A percentile compares a stretch with the other conserved stretches of the same genome.
Conservation (phyloP, 2,329 filamentous ascomycete species). For the Verticillium albo-atrum region DNA sequence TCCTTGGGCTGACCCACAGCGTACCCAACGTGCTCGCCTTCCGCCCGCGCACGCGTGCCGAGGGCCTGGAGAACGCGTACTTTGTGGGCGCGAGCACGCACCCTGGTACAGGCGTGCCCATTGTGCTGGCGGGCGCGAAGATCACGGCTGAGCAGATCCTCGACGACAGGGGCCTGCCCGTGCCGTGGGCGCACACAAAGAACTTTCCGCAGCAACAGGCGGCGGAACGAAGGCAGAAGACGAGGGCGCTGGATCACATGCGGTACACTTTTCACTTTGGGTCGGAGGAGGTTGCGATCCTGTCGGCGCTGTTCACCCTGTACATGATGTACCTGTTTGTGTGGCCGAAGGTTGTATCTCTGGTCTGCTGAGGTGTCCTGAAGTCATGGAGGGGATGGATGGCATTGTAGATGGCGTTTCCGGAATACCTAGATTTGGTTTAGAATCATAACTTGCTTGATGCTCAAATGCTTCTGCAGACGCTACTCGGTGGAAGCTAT, state of each 20-base stretch:
- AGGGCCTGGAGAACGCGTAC: conserved; percentile 49
- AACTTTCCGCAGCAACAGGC: not conserved
- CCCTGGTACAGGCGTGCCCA: conserved; percentile 72
- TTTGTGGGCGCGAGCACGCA: conserved; percentile 75
- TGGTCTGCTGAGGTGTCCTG: too few relatives aligned
- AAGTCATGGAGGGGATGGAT: not conserved
- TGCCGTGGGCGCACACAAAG: conserved; percentile 20
- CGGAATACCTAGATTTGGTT: not conserved
- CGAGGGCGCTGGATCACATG: conserved; percentile 7
- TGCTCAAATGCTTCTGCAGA: too few relatives aligned
- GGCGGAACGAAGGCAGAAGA: conserved; percentile 1
- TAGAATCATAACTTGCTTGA: not conserved
- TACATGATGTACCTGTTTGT: not conserved
- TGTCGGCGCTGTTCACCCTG: not conserved
- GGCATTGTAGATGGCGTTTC: not conserved
- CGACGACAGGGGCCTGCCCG: conserved; percentile 21
- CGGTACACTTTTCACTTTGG: conserved; percentile 10
- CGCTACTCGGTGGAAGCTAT: too few relatives aligned
- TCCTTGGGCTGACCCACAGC: conserved; percentile 65
- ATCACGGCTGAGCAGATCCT: conserved; percentile 45
- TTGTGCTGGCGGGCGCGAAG: conserved; percentile 65
- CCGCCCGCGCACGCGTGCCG: conserved; percentile 53
- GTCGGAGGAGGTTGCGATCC: conserved; percentile 9
- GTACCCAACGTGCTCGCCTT: conserved; percentile 72
- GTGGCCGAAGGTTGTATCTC: not conserved